phyloP scores from a whole-genome alignment of 129 eudicot species.

The Solidago caesia region DNA sequence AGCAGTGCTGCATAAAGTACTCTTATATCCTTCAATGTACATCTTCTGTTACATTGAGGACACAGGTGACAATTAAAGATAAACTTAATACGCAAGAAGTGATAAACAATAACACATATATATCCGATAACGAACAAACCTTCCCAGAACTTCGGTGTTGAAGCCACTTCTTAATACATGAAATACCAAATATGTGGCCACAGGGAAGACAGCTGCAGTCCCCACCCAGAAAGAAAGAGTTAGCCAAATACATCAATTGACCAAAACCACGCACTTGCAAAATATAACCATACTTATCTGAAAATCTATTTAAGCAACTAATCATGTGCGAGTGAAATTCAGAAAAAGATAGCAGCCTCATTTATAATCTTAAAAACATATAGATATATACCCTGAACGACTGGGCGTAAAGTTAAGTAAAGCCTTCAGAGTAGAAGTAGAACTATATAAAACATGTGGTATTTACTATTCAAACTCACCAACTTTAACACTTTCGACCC shows the following conservation, averaged over 20 bases:
- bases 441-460: no score
- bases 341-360: not conserved
- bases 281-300: not conserved
- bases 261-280: slow-evolving; percentile 11
- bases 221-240: slow-evolving; percentile 3
- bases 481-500: no score
- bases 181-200: slow-evolving; percentile 78
- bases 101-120: not conserved
- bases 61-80: slow-evolving; percentile 45
- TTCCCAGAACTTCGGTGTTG: slow-evolving; percentile 51
- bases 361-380: not conserved
- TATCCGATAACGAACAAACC: slow-evolving; percentile 37
- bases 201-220: slow-evolving; percentile 73
- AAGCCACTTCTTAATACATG: slow-evolving; percentile 86
- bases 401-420: no score
- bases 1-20: no score
- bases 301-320: not conserved
- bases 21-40: slow-evolving; percentile 53
- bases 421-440: no score
- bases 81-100: not conserved
- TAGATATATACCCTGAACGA: no score
- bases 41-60: slow-evolving; percentile 82
- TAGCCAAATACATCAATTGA: slow-evolving; percentile 5
- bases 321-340: not conserved
- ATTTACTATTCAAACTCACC: no score